A percentile compares a stretch with the other conserved stretches of the same genome.
These are phyloP conservation scores for Pichia deserticola DNA, from an alignment of 805 yeast species.

Conservation along the genomic window DNA sequence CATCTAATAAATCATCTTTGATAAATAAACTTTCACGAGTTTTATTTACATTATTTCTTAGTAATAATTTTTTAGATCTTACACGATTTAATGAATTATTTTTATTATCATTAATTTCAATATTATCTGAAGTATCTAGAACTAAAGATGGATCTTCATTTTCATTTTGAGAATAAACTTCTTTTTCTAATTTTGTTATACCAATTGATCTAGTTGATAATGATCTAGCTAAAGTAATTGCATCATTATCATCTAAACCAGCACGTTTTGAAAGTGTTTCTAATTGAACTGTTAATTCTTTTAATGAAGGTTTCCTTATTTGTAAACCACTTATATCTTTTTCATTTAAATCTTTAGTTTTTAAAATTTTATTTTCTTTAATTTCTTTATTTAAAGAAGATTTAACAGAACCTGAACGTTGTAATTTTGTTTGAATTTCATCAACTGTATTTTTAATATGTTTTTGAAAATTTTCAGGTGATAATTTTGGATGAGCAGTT, in stretches of 20 bases:
- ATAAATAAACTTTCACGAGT: slow-evolving; percentile 11
- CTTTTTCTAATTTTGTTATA: slow-evolving; percentile 42
- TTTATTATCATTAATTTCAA: neutral
- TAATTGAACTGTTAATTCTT: slow-evolving; percentile 67
- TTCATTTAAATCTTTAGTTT: slow-evolving; percentile 1
- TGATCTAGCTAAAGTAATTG: slow-evolving; percentile 74
- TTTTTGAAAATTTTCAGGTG: slow-evolving; percentile 75
- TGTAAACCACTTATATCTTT: slow-evolving; percentile 4
- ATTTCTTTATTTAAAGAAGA: slow-evolving; percentile 20
- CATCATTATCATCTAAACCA: slow-evolving; percentile 72
- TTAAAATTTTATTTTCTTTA: neutral
- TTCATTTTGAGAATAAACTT: slow-evolving; percentile 24
- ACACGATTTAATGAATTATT: neutral
- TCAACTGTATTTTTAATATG: slow-evolving; percentile 57
- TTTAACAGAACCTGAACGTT: slow-evolving; percentile 22
- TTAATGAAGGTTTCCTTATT: slow-evolving; percentile 47
- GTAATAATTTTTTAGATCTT: neutral
- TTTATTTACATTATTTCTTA: slow-evolving; percentile 5
- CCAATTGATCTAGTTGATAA: slow-evolving; percentile 65
- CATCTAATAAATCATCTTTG: slow-evolving; percentile 9
- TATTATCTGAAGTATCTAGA: neutral
- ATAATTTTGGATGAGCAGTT: slow-evolving; percentile 85
- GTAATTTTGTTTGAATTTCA: slow-evolving; percentile 35
- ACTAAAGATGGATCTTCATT: slow-evolving; percentile 11
- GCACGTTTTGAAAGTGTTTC: slow-evolving; percentile 69